phyloP scores from a whole-genome alignment of 1,284 basidiomycete genomes.

The Lentinula novae-zelandiae region DNA sequence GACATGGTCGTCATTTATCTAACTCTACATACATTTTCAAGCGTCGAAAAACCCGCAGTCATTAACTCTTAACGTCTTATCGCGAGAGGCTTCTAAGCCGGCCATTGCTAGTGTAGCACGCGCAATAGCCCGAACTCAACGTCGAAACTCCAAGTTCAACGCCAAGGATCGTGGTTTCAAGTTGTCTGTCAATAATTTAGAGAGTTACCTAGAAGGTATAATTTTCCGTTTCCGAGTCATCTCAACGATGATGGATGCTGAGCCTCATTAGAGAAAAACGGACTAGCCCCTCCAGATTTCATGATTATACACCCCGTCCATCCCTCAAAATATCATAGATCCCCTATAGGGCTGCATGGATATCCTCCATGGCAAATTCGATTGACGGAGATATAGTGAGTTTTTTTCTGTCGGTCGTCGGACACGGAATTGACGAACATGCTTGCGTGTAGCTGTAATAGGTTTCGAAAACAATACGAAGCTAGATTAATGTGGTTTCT shows the following conservation, averaged over 20 bases:
- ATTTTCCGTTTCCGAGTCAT: not conserved
- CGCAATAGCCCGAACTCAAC: slow-evolving; percentile 28
- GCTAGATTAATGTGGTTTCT: slow-evolving; percentile 16
- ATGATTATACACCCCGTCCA: slow-evolving; percentile 65
- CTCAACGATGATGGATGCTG: slow-evolving; percentile 3
- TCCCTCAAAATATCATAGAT: slow-evolving; percentile 29
- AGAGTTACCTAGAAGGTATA: slow-evolving; percentile 55
- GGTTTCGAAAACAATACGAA: slow-evolving; percentile 15
- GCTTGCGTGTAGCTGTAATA: slow-evolving; percentile 22
- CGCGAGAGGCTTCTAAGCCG: slow-evolving; percentile 47
- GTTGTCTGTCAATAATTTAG: slow-evolving; percentile 44
- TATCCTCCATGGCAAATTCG: slow-evolving; percentile 79
- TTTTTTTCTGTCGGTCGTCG: slow-evolving; percentile 9
- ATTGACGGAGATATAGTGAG: slow-evolving; percentile 74
- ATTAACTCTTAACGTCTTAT: slow-evolving; percentile 41
- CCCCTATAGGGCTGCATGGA: slow-evolving; percentile 61
- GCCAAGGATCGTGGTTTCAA: slow-evolving; percentile 17
- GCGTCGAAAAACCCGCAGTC: slow-evolving; percentile 14
- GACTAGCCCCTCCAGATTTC: slow-evolving; percentile 65
- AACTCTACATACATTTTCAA: not conserved
- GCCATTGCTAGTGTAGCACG: slow-evolving; percentile 42
- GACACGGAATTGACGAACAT: slow-evolving; percentile 11
- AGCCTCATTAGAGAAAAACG: slow-evolving; percentile 33
- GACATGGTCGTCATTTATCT: not conserved
- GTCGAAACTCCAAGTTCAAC: slow-evolving; percentile 14